Conservation (phyloP, 306 rosid species). For the Dalbergia oliveri region DNA sequence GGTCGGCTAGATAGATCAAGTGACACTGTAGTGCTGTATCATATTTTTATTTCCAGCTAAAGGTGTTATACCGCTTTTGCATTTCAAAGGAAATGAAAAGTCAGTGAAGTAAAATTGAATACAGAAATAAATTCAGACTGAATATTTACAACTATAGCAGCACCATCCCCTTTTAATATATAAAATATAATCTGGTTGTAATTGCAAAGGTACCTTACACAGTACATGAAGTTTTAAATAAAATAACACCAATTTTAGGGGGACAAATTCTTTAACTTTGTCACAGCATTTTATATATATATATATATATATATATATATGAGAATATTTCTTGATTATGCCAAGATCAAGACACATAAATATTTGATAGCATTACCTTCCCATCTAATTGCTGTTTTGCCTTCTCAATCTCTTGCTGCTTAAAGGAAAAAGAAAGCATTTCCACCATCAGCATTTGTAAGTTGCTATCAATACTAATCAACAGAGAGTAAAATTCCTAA, state of each 20-base stretch:
- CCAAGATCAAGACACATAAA: constrained; percentile 39
- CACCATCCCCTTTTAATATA: constrained; percentile 19
- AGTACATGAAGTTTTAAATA: constrained; percentile 6
- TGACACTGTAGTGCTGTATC: neutral
- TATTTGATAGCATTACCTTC: constrained; percentile 67
- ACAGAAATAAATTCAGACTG: constrained; percentile 14
- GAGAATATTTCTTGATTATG: constrained; percentile 20
- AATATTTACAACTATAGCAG: neutral
- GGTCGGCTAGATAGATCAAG: too few species aligned
- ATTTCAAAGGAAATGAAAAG: constrained; percentile 15
- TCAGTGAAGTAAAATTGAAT: constrained; percentile 6
- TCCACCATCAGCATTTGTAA: constrained; percentile 44
- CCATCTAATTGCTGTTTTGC: constrained; percentile 74
- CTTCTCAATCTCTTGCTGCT: constrained; percentile 82
- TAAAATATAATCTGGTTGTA: constrained; percentile 23
- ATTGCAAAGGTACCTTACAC: neutral
- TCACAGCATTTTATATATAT: constrained; percentile 26
- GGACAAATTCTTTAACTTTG: constrained; percentile 38
- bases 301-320: too few species aligned
- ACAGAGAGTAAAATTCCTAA: constrained; percentile 28
- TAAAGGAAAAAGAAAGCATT: constrained; percentile 34
- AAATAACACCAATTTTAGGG: constrained; percentile 17
- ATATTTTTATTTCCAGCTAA: neutral
- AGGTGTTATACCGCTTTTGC: constrained; percentile 8
- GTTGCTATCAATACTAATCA: constrained; percentile 1